phyloP scores from a whole-genome alignment of 2,329 filamentous ascomycete species.

The Calonectria crousiana region DNA sequence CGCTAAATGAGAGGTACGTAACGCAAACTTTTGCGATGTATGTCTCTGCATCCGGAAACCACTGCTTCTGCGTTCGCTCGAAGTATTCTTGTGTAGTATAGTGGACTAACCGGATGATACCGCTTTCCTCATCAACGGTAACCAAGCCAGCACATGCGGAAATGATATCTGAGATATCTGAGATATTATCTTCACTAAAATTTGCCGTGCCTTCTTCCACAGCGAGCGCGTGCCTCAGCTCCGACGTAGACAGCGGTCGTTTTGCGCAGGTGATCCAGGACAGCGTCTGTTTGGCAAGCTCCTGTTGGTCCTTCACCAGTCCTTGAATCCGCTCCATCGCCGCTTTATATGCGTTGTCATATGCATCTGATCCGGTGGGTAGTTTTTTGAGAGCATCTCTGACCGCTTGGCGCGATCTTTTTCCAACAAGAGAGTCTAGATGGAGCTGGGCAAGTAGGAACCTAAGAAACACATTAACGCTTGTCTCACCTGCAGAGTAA shows the following conservation, averaged over 20 bases:
- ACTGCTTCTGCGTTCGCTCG: slow-evolving; percentile 15
- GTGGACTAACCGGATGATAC: neutral
- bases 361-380: neutral
- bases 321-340: neutral
- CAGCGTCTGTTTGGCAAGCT: neutral
- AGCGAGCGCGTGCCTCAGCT: neutral
- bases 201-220: neutral
- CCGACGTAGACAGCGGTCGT: neutral
- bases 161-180: neutral
- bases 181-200: neutral
- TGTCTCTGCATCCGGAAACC: slow-evolving; percentile 47
- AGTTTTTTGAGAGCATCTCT: slow-evolving; percentile 39
- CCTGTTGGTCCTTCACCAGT: neutral
- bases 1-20: slow-evolving; percentile 51
- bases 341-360: neutral
- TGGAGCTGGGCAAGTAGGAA: neutral
- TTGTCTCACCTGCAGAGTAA: neutral
- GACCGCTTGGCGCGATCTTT: slow-evolving; percentile 33
- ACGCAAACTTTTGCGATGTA: slow-evolving; percentile 48
- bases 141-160: neutral
- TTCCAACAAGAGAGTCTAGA: neutral
- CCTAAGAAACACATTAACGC: neutral
- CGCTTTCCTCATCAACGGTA: neutral
- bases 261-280: neutral
- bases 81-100: neutral